phyloP scores from a whole-genome alignment of 2,329 filamentous ascomycete genomes.

The Myriangium duriaei region DNA sequence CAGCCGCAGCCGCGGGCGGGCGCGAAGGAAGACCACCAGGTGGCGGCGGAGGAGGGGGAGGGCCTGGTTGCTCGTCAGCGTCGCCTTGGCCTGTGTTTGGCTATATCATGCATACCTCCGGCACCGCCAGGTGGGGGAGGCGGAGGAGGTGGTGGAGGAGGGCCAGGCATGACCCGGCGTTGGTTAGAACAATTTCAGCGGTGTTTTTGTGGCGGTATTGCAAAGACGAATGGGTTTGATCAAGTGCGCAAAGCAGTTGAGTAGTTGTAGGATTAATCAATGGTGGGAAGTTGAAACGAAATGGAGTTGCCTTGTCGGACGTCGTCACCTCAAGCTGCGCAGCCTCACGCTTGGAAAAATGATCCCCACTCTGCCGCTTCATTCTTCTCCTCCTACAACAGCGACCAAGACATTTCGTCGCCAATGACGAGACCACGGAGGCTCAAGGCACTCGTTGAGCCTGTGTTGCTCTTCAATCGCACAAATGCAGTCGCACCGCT shows the following conservation, averaged over 20 bases:
- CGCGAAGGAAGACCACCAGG: constrained; percentile 40
- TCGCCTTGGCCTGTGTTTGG: neutral
- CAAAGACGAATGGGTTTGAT: no score
- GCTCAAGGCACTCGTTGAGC: neutral
- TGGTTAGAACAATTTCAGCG: neutral
- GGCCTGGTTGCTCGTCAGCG: constrained; percentile 26
- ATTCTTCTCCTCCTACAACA: no score
- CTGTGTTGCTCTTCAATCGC: no score
- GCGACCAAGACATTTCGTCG: no score
- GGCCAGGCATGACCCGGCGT: constrained; percentile 35
- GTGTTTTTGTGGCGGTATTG: neutral
- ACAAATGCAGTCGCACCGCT: no score
- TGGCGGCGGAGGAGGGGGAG: constrained; percentile 52
- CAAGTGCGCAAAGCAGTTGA: no score
- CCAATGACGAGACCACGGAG: neutral
- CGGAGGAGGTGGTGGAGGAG: constrained; percentile 57
- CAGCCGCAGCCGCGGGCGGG: constrained; percentile 42
- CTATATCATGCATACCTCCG: constrained; percentile 31
- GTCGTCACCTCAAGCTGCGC: no score
- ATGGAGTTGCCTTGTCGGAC: no score
- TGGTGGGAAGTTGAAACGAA: no score
- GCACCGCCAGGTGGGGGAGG: constrained; percentile 45
- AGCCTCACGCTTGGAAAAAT: no score
- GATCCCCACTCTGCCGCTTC: no score
- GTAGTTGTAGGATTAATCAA: no score